Evolutionary conservation across 2,329 filamentous ascomycete species (phyloP), one percentile per base, ranked within the genome.

Genomic region (Pyrenophora teres): DNA sequence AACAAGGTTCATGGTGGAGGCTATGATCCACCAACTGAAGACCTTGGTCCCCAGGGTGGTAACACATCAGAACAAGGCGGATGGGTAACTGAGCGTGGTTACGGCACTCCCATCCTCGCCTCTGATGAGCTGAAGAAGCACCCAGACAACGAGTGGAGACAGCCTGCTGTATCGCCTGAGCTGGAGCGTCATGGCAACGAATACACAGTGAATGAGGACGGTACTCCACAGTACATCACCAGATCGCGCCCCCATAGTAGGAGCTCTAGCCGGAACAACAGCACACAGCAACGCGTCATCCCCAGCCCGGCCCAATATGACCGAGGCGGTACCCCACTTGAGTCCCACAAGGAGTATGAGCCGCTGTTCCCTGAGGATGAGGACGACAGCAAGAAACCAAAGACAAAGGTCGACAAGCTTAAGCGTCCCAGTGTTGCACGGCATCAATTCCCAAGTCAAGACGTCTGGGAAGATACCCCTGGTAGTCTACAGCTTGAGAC

Each of bases 401-500:
- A 80, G 42, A 79, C 79, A n/a, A 75, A 79, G 27, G 76, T 77
- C 27, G 80, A 85, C 52, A 81, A 81, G 57, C 77, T 85, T 60
- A 85, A 84, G 71, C 75, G 78, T 37, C 77, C 78, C 23, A 77
- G 76, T 45, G 70, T 79, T 51, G 76, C 76, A 44, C 71, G 77
- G 43, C 78, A 80, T 57, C 87, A 88, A 56, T 99, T 99, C 74
- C 94, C 94, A 1, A 97, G 92, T 73, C 89, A 92, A 71, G 94
- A 99, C 71, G 85, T 97, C 35, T 99, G 94, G 94, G 94, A 99
- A 77, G 95, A 99, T 72, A 88, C 91, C 0, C 94, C 95, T 3
- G 88, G 87, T 68, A 96, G 92, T 74, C 80, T 90, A 45, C 86
- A 94, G 66, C 85, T 84, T 41, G 78, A 82, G 30, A 87, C 92